Evolutionary conservation across 108 stramenopile species (phyloP).

Genomic region (Nitzschia putrida): DNA sequence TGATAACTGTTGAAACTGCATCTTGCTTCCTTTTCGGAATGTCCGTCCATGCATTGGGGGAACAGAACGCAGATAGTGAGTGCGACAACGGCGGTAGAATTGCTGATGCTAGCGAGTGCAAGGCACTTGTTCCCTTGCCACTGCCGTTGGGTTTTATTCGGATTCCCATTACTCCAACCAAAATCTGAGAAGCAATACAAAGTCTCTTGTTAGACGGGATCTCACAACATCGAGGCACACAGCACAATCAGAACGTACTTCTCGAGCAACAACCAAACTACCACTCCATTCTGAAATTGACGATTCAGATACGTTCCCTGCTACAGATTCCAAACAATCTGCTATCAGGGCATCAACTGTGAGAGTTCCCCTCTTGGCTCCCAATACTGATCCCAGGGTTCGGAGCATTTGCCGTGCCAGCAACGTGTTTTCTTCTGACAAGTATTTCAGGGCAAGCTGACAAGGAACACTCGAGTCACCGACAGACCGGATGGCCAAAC

Average conservation of each 20-base stretch:
- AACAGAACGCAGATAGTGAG: no score
- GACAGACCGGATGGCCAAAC: background rate
- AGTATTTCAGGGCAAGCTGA: background rate
- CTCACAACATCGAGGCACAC: no score
- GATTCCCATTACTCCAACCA: background rate
- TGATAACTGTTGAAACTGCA: no score
- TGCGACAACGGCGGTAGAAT: no score
- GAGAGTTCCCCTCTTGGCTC: slow-evolving; percentile 26
- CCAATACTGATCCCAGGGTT: slow-evolving; percentile 17
- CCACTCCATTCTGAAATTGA: slow-evolving; percentile 27
- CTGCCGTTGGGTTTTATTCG: no score
- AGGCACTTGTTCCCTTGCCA: no score
- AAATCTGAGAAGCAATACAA: background rate
- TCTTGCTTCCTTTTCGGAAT: no score
- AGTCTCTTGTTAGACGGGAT: no score
- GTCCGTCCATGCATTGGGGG: no score
- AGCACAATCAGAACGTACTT: slow-evolving; percentile 13
- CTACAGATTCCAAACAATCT: slow-evolving; percentile 22
- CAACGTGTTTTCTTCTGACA: slow-evolving; percentile 7
- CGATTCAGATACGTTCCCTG: background rate
- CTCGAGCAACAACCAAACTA: slow-evolving; percentile 25
- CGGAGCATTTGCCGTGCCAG: slow-evolving; percentile 16
- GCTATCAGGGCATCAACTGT: slow-evolving; percentile 20
- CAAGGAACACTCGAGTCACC: background rate
- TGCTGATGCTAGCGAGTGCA: no score